A percentile compares a stretch with the other conserved stretches of the same genome.
These are phyloP conservation scores for Achaetomium macrosporum DNA, from an alignment of 2,329 filamentous ascomycete genomes.

Conservation along the genomic window DNA sequence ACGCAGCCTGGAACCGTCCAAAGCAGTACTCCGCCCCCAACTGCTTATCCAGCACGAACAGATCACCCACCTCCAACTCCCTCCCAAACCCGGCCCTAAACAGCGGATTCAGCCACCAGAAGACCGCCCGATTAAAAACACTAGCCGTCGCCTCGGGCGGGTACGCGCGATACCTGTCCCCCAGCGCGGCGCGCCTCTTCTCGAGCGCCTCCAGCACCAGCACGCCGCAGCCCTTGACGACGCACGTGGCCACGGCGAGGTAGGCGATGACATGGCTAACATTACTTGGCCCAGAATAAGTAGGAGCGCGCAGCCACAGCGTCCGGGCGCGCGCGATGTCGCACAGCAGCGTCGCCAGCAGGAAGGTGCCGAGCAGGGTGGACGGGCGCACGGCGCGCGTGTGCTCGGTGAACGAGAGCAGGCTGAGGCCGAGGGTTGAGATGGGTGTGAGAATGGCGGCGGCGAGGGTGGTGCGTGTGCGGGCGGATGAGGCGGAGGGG, in stretches of 20 bases:
- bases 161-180: constrained; percentile 14
- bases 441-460: constrained; percentile 26
- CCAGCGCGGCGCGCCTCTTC: constrained; percentile 24
- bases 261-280: constrained; percentile 19
- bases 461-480: constrained; percentile 27
- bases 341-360: constrained; percentile 30
- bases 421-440: constrained; percentile 27
- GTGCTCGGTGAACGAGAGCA: constrained; percentile 35
- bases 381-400: constrained; percentile 30
- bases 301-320: constrained; percentile 28
- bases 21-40: constrained; percentile 14
- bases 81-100: constrained; percentile 19
- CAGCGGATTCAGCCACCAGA: constrained; percentile 25
- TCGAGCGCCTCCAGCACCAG: constrained; percentile 30
- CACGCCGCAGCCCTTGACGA: constrained; percentile 24
- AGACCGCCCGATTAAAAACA: constrained; percentile 25
- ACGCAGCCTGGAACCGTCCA: constrained; percentile 10
- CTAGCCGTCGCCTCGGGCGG: constrained; percentile 22
- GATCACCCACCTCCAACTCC: constrained; percentile 22
- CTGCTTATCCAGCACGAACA: constrained; percentile 23
- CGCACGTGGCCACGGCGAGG: constrained; percentile 27
- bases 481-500: constrained; percentile 19
- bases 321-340: constrained; percentile 32
- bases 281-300: constrained; percentile 9
- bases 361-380: constrained; percentile 28